Evolutionary conservation across 805 yeast species (phyloP), one percentile per base, ranked within the genome.

Genomic region (Candida pseudoglaebosa): DNA sequence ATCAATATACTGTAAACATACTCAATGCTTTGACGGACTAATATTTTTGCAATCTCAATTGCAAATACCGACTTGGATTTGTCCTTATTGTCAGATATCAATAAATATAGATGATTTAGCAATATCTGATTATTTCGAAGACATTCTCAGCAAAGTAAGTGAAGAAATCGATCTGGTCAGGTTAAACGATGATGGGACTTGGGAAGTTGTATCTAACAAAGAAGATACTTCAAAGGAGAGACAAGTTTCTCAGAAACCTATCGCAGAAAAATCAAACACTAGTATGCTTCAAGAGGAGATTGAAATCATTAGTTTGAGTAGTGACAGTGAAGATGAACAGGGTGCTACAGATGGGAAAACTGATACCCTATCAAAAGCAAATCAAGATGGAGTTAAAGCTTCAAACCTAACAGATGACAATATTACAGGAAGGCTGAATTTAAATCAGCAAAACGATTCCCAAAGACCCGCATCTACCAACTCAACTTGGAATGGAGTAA

Each of bases 1-100:
- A 47, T 78, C 95, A 1, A 61, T 71, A 1, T 66, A 61, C 34
- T 93, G 99, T 61, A 65, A 73, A 24, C 99, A 93, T 60, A 62
- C 88, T 12, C 91, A 85, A 51, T 90, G 98, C 55, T 87, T 90
- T 57, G 99, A 93, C 60, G 90, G 86, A 0, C 57, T 71, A 24
- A 77, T 85, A 32, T 93, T 76, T 53, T 49, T 93, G 7, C 76
- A 78, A 51, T 70, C 89, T 32, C 98, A 91, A 56, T 69, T 70
- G 39, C 91, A 84, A 54, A 77, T 84, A 0, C 84, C 96, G 0
- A 77, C 85, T 0, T 91, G 97, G 97, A 64, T 65, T 37, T 93
- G 99, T 54, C 96, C 97, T 0, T 71, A 87, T 3, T 93, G 99
- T 56, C 75, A 75, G 44, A 64, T 61, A 4, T 54, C 53, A 2